Percentiles rank a stretch among this genome's conserved stretches.
phyloP scores from a whole-genome alignment of 2,329 filamentous ascomycete genomes.

The Pseudogymnoascus sp. region DNA sequence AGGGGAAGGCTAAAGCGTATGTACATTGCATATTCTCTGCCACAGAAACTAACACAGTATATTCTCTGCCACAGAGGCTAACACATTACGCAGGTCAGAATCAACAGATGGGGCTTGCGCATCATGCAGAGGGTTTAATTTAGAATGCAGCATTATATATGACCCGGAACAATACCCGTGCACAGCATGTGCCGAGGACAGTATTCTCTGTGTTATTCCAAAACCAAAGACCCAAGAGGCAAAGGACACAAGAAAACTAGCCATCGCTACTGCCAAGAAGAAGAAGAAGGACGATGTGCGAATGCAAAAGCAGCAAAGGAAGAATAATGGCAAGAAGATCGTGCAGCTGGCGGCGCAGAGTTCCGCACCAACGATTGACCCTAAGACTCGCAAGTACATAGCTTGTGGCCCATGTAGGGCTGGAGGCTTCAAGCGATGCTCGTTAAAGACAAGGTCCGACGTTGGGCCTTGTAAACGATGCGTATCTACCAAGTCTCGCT shows the following conservation, averaged over 20 bases:
- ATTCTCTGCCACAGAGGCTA: background rate
- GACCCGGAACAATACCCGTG: slow-evolving; percentile 22
- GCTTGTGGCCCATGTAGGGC: slow-evolving; percentile 20
- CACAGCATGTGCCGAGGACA: slow-evolving; percentile 20
- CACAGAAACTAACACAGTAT: background rate
- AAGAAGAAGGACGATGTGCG: slow-evolving; percentile 18
- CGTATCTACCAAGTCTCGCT: slow-evolving; percentile 12
- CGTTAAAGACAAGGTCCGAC: slow-evolving; percentile 14
- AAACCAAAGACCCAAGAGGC: slow-evolving; percentile 20
- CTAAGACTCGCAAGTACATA: slow-evolving; percentile 12
- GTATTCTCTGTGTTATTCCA: slow-evolving; percentile 20
- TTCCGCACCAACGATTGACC: background rate
- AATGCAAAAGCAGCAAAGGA: slow-evolving; percentile 20
- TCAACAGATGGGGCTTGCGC: background rate
- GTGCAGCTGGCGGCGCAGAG: slow-evolving; percentile 20
- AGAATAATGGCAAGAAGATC: slow-evolving; percentile 11
- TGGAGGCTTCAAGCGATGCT: slow-evolving; percentile 12
- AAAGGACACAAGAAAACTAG: slow-evolving; percentile 19
- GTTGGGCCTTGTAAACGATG: slow-evolving; percentile 20
- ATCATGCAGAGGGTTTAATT: background rate
- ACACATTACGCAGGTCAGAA: background rate
- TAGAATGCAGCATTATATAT: slow-evolving; percentile 12
- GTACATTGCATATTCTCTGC: background rate
- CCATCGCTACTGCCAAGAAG: slow-evolving; percentile 17
- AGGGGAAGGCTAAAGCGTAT: background rate